These are phyloP conservation scores for Sanghuangporus sanghuang DNA, from an alignment of 1,284 basidiomycete genomes.

Conservation along the genomic window DNA sequence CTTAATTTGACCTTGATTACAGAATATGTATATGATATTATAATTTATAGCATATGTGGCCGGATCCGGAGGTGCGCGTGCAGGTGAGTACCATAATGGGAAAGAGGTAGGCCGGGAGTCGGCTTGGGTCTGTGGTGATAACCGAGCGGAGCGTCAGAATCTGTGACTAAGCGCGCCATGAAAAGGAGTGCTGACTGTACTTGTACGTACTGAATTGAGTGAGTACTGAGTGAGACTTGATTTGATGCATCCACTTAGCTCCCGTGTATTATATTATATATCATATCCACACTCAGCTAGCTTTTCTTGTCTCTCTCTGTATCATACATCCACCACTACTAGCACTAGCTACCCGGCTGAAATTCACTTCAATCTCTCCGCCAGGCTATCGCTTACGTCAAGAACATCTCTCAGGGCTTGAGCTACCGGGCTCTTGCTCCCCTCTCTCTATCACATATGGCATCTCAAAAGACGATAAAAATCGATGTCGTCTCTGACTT, in stretches of 20 bases:
- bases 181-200: too few species aligned
- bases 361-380: too few species aligned
- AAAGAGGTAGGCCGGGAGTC: background rate
- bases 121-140: too few species aligned
- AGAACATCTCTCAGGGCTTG: background rate
- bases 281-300: background rate
- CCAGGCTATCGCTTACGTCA: background rate
- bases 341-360: background rate
- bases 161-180: too few species aligned
- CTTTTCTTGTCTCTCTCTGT: background rate
- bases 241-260: background rate
- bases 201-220: too few species aligned
- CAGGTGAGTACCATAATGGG: background rate
- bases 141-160: too few species aligned
- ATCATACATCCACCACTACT: background rate
- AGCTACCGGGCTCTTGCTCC: background rate
- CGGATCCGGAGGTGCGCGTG: background rate
- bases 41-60: too few species aligned
- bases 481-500: conserved; percentile 3
- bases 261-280: background rate
- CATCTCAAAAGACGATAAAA: background rate
- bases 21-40: too few species aligned
- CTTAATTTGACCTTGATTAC: too few species aligned
- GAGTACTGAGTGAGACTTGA: too few species aligned
- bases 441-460: background rate